Evolutionary conservation across 176 grass and related monocot species (phyloP), one percentile per base, ranked within the genome.

Genomic region (Saccharum spontaneum): DNA sequence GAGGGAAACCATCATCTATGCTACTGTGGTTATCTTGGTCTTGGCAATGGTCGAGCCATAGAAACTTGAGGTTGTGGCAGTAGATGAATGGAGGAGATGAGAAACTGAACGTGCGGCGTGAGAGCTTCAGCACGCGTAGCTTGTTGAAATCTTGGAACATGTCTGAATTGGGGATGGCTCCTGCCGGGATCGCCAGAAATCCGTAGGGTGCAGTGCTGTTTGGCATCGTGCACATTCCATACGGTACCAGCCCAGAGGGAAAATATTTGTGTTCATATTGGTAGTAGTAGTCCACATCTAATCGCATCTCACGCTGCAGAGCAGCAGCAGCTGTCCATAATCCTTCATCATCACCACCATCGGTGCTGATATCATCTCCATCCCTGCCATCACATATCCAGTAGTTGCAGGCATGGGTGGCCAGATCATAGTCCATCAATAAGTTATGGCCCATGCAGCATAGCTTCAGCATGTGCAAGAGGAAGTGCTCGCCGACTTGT

Each of bases 351-450:
- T 17, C 13, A 16, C 3, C 45, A 1, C 3, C 13, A 4, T 49
- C 4, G 14, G 48, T 49, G 48, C 10, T 14, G 13, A 15, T 1
- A 48, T 48, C 45, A 13, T 9, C 34, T 26, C n/a, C 40, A 11
- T 44, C 41, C 11, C 44, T 50, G 2, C 44, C 78, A 52, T 80
- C 78, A 50, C 78, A 80, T 4, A 80, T 46, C 78, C 78, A 80
- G 14, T 68, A 75, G 15, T 50, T 75, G 44, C 45, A 4, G 15
- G 0, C 0, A 3, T 75, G 45, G 3, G 15, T 75, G 1, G 13
- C 26, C 45, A 31, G 18, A 10, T 75, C 15, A 54, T 75, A 75
- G 72, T 54, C 72, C 4, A 75, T 22, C 0, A 55, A 5, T 3
- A 61, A 24, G 50, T 16, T 8, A 4, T 30, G 43, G 23, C 14